phyloP scores from a whole-genome alignment of 257 asterid species.

The Solanum etuberosum region DNA sequence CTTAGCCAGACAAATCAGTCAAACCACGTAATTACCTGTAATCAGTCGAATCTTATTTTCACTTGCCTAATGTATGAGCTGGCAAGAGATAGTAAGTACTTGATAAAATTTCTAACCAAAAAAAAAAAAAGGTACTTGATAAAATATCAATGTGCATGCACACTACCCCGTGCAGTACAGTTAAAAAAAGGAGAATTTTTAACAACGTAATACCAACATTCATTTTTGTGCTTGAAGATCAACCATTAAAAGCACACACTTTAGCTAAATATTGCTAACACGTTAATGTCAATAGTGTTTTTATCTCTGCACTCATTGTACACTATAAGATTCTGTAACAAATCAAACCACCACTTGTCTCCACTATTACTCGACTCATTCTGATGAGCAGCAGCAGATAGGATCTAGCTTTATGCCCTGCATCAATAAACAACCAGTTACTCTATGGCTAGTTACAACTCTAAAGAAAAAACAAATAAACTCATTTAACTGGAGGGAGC shows the following conservation, averaged over 20 bases:
- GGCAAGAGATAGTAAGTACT: not conserved
- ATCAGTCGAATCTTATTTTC: not conserved
- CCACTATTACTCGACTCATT: conserved; percentile 45
- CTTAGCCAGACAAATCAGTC: not conserved
- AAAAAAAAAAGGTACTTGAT: no score
- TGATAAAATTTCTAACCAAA: no score
- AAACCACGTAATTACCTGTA: no score
- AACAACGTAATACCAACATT: not conserved
- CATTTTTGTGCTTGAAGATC: not conserved
- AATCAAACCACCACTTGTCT: conserved; percentile 54
- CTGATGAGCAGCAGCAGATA: conserved; percentile 56
- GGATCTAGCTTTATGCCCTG: conserved; percentile 80
- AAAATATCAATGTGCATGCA: not conserved
- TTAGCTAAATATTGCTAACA: not conserved
- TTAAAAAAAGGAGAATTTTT: not conserved
- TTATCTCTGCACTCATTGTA: not conserved
- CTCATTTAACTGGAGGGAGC: not conserved
- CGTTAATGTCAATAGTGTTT: not conserved
- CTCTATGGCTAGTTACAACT: not conserved
- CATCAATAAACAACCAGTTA: conserved; percentile 7
- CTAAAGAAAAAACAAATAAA: not conserved
- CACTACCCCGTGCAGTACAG: not conserved
- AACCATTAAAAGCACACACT: not conserved
- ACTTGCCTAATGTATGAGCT: not conserved
- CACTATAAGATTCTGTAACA: conserved; percentile 32